Evolutionary conservation across 306 rosid species (phyloP).

Genomic region (Sechiopsis laciniata): DNA sequence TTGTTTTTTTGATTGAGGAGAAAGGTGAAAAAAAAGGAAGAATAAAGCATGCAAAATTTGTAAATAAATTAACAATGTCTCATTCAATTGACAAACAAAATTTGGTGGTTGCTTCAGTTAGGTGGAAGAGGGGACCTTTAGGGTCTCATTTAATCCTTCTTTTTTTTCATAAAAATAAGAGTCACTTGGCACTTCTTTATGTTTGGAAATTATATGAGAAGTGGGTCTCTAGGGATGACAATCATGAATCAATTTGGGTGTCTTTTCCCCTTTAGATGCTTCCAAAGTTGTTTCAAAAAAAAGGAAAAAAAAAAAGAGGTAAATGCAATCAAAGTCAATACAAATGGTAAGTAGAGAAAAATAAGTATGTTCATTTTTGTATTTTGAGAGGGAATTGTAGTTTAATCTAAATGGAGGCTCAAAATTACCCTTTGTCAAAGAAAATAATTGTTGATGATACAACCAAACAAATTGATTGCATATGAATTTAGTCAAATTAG

Average conservation of each 20-base stretch:
- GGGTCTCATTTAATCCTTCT: too few relatives aligned
- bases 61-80: conserved; percentile 1
- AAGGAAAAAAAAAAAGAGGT: not conserved
- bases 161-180: not conserved
- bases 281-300: not conserved
- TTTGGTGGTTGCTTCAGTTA: conserved; percentile 8
- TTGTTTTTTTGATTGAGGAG: conserved; percentile 9
- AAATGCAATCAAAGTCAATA: not conserved
- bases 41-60: not conserved
- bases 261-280: not conserved
- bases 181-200: not conserved
- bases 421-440: too few relatives aligned
- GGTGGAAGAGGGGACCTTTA: not conserved
- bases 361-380: not conserved
- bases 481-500: not conserved
- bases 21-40: not conserved
- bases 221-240: too few relatives aligned
- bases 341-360: not conserved
- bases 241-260: not conserved
- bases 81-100: conserved; percentile 7
- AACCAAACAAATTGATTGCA: too few relatives aligned
- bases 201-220: too few relatives aligned
- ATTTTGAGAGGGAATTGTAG: too few relatives aligned
- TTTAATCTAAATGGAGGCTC: not conserved
- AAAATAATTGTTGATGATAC: too few relatives aligned